phyloP scores from a whole-genome alignment of 2,329 filamentous ascomycete genomes.

The Diaporthe amygdali region DNA sequence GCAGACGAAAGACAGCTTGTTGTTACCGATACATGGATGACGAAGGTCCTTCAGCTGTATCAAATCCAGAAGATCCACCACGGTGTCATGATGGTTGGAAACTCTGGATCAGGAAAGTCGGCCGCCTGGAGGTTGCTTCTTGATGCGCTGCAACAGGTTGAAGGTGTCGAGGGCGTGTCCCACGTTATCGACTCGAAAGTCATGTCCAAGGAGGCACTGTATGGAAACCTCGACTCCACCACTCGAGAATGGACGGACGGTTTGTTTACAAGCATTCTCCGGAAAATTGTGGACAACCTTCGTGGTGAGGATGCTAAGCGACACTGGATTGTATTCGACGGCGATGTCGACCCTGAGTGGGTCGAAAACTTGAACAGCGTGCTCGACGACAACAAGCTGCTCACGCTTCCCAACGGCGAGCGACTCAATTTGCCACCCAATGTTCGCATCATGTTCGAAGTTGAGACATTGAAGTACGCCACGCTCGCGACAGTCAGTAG shows the following conservation, averaged over 20 bases:
- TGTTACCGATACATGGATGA: constrained; percentile 95
- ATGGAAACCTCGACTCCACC: constrained; percentile 93
- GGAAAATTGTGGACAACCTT: constrained; percentile 98
- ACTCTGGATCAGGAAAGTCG: constrained; percentile 97
- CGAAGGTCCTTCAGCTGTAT: constrained; percentile 94
- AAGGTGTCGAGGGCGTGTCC: constrained; percentile 90
- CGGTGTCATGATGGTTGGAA: constrained; percentile 99
- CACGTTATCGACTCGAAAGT: constrained; percentile 99
- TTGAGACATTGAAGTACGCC: constrained; percentile 96
- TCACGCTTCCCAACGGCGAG: constrained; percentile 97
- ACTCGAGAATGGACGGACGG: constrained; percentile 99
- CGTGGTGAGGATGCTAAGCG: constrained; percentile 96
- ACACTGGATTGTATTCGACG: constrained; percentile 99
- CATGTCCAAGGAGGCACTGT: constrained; percentile 98
- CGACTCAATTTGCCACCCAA: constrained; percentile 93
- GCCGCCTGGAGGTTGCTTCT: constrained; percentile 92
- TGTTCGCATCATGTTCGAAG: constrained; percentile 99
- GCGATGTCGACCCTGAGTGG: constrained; percentile 99
- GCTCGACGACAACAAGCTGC: constrained; percentile 96
- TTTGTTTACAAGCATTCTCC: constrained; percentile 94
- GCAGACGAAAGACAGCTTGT: constrained; percentile 87
- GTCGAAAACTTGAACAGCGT: constrained; percentile 99
- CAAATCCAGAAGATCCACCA: constrained; percentile 98
- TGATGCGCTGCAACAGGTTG: constrained; percentile 87
- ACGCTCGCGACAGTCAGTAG: constrained; percentile 98